Conservation (phyloP, 345 rosid species). For the Toxicodendron radicans region DNA sequence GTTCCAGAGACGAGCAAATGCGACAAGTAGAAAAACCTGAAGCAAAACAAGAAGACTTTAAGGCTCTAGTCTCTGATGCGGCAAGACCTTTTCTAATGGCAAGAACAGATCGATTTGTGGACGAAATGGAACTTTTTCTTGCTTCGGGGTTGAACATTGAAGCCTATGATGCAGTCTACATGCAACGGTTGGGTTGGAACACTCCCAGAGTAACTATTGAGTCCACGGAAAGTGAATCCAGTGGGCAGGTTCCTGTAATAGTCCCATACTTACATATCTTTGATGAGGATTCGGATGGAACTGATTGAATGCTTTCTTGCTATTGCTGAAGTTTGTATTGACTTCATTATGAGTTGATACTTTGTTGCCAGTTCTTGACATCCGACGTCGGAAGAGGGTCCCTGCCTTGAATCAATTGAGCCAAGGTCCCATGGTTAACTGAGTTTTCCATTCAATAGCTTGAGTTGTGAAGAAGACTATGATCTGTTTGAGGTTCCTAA, state of each 20-base stretch:
- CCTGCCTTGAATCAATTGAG: not conserved
- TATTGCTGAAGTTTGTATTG: not conserved
- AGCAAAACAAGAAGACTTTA: conserved; percentile 51
- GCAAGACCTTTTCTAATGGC: conserved; percentile 65
- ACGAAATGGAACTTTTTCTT: conserved; percentile 69
- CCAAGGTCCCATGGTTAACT: no score
- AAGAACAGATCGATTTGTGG: conserved; percentile 60
- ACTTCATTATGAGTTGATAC: not conserved
- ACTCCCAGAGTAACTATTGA: conserved; percentile 22
- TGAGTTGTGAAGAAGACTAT: no score
- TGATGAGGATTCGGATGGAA: conserved; percentile 48
- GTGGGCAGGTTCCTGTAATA: conserved; percentile 17
- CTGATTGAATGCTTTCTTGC: conserved; percentile 29
- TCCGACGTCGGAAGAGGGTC: not conserved
- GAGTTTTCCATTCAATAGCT: no score
- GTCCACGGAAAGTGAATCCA: conserved; percentile 27
- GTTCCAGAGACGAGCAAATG: conserved; percentile 37
- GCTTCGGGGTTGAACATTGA: conserved; percentile 68
- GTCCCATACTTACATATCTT: conserved; percentile 50
- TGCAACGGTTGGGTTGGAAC: conserved; percentile 45
- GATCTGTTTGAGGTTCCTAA: no score
- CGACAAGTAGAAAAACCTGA: conserved; percentile 35
- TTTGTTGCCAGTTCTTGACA: not conserved
- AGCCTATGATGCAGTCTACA: conserved; percentile 71
- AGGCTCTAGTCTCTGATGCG: conserved; percentile 46